Conservation (phyloP, 208 protist species). For the Trypanosoma scelopori region DNA sequence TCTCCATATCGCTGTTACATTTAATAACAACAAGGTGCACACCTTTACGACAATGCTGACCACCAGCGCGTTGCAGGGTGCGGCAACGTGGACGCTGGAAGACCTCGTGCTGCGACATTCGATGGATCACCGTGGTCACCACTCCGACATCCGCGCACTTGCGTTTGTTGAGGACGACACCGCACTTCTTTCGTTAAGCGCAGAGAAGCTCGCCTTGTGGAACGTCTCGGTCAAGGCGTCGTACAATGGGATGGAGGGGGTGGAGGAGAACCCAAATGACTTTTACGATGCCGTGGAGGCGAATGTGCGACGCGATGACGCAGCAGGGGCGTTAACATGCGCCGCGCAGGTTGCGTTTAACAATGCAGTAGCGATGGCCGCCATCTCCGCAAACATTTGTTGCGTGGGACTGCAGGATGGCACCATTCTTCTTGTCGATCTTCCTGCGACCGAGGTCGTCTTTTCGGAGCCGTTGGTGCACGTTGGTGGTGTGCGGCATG, state of each 20-base stretch:
- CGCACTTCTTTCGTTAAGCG: slow-evolving; percentile 74
- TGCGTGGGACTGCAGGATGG: slow-evolving; percentile 77
- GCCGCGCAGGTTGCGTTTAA: slow-evolving; percentile 49
- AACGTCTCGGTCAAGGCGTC: slow-evolving; percentile 43
- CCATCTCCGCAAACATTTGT: slow-evolving; percentile 66
- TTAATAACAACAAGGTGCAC: slow-evolving; percentile 80
- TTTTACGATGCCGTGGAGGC: slow-evolving; percentile 80
- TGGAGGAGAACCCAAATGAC: slow-evolving; percentile 50
- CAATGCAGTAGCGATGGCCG: slow-evolving; percentile 49
- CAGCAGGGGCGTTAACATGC: slow-evolving; percentile 53
- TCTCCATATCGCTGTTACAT: slow-evolving; percentile 84
- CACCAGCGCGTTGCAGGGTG: slow-evolving; percentile 52
- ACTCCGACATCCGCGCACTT: slow-evolving; percentile 69
- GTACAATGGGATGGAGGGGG: slow-evolving; percentile 36
- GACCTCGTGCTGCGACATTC: slow-evolving; percentile 63
- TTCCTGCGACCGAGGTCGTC: slow-evolving; percentile 70
- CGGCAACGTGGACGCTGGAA: slow-evolving; percentile 55
- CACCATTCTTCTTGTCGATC: slow-evolving; percentile 63
- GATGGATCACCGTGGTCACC: slow-evolving; percentile 65
- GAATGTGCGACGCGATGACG: slow-evolving; percentile 52
- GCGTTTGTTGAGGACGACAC: slow-evolving; percentile 85
- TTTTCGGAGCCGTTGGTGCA: slow-evolving; percentile 86
- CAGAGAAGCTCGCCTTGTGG: slow-evolving; percentile 85
- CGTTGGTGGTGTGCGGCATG: slow-evolving; percentile 73
- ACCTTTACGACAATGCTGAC: slow-evolving; percentile 74